Conservation (phyloP, 768 basidiomycete genomes). For the Tubosaeta brunneosetosa region DNA sequence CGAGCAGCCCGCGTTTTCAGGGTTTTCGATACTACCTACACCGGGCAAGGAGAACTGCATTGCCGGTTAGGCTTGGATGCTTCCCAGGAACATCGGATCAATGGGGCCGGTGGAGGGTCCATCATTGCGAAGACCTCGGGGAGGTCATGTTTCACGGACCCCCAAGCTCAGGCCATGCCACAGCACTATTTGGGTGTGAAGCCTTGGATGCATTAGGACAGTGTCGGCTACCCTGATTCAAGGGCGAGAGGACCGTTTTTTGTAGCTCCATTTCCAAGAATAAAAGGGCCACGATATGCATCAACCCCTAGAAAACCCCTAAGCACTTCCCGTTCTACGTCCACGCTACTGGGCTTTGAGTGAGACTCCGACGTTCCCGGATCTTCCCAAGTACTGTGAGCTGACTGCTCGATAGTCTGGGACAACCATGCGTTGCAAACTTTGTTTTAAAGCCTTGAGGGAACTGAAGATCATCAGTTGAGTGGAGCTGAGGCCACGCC, state of each 20-base stretch:
- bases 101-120: not conserved
- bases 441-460: not conserved
- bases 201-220: no score
- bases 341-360: not conserved
- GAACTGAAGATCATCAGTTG: not conserved
- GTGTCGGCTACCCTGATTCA: no score
- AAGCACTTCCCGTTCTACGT: not conserved
- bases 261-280: no score
- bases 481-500: not conserved
- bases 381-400: not conserved
- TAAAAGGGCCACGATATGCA: no score
- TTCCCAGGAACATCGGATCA: not conserved
- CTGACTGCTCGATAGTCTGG: not conserved
- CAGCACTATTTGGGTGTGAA: not conserved
- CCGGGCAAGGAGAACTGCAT: no score
- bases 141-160: not conserved
- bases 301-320: no score
- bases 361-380: not conserved
- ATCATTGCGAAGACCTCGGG: not conserved
- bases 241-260: no score
- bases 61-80: not conserved
- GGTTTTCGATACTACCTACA: not conserved
- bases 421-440: not conserved
- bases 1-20: not conserved
- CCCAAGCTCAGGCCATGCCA: not conserved